Evolutionary conservation across 352 stramenopile species (phyloP).

Genomic region (Globisporangium ultimum): DNA sequence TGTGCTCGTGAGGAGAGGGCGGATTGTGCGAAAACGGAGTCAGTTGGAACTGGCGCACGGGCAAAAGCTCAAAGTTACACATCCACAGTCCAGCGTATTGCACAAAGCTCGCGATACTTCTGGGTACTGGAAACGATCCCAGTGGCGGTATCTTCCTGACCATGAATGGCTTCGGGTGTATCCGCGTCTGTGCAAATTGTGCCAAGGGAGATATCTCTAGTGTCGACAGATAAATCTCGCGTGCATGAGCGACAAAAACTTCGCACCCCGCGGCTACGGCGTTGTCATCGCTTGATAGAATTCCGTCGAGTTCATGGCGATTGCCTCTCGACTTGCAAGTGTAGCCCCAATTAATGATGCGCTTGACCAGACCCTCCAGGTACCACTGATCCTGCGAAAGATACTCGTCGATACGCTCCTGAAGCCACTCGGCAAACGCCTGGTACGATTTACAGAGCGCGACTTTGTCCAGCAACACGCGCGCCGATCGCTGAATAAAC

Average conservation of each 20-base stretch:
- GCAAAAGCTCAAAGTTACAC: background rate
- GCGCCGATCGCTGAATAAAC: conserved; percentile 1
- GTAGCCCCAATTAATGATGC: background rate
- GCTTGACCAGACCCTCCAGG: background rate
- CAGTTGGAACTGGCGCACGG: background rate
- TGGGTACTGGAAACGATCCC: background rate
- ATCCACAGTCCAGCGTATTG: background rate
- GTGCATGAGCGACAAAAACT: background rate
- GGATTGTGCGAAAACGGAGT: too few relatives aligned
- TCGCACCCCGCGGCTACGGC: background rate
- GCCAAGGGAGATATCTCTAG: background rate
- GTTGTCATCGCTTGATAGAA: background rate
- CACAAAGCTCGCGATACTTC: too few relatives aligned
- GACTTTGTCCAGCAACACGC: background rate
- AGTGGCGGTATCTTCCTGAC: too few relatives aligned
- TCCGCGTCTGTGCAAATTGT: too few relatives aligned
- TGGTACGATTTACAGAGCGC: conserved; percentile 2
- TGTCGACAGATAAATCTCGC: background rate
- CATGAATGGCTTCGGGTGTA: too few relatives aligned
- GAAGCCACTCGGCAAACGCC: conserved; percentile 3
- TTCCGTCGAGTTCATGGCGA: background rate
- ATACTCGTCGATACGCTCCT: background rate
- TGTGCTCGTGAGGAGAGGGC: too few relatives aligned
- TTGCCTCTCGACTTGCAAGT: too few relatives aligned
- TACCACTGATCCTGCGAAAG: background rate